These are phyloP conservation scores for Baeospora myosura DNA, from an alignment of 1,284 basidiomycete species.

Conservation along the genomic window DNA sequence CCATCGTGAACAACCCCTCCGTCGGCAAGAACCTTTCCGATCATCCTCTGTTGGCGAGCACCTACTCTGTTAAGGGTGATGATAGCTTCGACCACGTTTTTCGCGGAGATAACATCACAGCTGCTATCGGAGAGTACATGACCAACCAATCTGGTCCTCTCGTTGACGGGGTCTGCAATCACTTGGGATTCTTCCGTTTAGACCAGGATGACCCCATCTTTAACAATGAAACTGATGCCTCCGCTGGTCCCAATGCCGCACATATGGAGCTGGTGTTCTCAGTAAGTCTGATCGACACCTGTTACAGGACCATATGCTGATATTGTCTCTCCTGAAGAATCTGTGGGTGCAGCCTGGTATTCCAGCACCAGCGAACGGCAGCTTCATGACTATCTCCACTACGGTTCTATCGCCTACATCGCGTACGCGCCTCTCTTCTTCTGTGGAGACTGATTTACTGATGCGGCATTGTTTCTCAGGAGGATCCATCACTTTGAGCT, in stretches of 20 bases:
- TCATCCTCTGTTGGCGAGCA: conserved; percentile 19
- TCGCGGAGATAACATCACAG: conserved; percentile 15
- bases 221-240: conserved; percentile 6
- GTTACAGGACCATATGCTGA: not conserved
- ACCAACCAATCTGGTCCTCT: conserved; percentile 16
- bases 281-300: conserved; percentile 2
- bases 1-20: conserved; percentile 14
- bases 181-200: not conserved
- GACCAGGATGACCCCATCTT: not conserved
- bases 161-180: not conserved
- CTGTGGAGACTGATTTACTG: not conserved
- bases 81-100: conserved; percentile 18
- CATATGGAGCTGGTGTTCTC: conserved; percentile 11
- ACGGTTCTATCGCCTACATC: conserved; percentile 13
- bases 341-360: not conserved
- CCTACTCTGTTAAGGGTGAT: conserved; percentile 18
- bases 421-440: conserved; percentile 6
- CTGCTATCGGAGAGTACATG: conserved; percentile 17
- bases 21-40: conserved; percentile 30
- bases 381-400: conserved; percentile 11
- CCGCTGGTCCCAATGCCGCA: conserved; percentile 9
- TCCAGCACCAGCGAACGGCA: conserved; percentile 9
- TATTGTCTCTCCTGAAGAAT: too few species aligned
- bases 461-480: conserved; percentile 2
- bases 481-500: conserved; percentile 10